Percentiles rank a stretch among this genome's conserved stretches.
phyloP scores from a whole-genome alignment of 2,329 filamentous ascomycete species.

The Diaporthe citriasiana region DNA sequence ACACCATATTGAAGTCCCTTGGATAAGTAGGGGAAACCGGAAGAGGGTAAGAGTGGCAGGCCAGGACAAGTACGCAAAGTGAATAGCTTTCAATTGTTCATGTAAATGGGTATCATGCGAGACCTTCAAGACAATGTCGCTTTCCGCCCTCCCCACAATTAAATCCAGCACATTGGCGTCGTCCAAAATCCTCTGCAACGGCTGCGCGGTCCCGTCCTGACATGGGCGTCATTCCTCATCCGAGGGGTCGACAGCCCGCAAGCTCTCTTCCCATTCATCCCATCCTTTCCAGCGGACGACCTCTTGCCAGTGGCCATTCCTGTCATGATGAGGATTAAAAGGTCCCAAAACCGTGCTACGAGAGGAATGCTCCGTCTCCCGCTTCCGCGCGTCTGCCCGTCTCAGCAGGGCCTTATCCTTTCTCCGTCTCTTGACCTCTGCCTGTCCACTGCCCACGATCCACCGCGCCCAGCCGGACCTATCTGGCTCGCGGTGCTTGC shows the following conservation, averaged over 20 bases:
- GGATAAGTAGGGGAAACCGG: neutral
- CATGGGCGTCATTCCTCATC: neutral
- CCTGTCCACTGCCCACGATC: slow-evolving; percentile 26
- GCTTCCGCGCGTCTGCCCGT: slow-evolving; percentile 4
- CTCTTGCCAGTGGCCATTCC: slow-evolving; percentile 7
- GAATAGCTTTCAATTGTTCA: neutral
- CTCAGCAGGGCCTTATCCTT: slow-evolving; percentile 4
- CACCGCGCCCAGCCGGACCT: slow-evolving; percentile 23
- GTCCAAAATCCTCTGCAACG: neutral
- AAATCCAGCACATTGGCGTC: neutral
- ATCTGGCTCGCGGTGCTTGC: slow-evolving; percentile 23
- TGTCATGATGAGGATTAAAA: neutral
- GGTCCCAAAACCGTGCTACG: neutral
- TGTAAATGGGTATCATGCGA: slow-evolving; percentile 9
- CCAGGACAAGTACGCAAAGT: neutral
- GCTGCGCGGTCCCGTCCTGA: no score
- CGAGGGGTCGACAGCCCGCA: neutral
- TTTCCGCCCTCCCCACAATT: neutral
- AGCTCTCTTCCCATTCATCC: slow-evolving; percentile 17
- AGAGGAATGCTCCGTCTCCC: neutral
- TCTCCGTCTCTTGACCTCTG: slow-evolving; percentile 1
- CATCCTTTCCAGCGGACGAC: slow-evolving; percentile 7
- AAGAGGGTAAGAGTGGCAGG: neutral
- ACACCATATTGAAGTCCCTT: slow-evolving; percentile 10
- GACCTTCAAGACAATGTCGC: neutral